Evolutionary conservation across 2,329 filamentous ascomycete species (phyloP).

Genomic region (Pseudogymnoascus sp.): DNA sequence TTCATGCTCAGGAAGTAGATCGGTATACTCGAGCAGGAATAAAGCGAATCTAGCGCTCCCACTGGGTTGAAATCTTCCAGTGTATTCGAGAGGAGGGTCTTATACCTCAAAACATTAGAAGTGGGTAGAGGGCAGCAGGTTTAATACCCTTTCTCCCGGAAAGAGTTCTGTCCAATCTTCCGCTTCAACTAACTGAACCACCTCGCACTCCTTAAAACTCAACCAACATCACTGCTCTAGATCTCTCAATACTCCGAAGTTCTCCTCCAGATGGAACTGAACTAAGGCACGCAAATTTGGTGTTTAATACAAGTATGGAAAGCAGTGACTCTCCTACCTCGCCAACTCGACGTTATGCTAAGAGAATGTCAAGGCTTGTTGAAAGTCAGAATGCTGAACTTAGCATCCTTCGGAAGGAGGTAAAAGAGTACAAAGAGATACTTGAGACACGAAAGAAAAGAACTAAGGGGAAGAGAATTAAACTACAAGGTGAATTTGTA

Average conservation of each 20-base stretch:
- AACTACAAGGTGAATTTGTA: background rate
- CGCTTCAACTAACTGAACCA: background rate
- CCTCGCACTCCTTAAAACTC: background rate
- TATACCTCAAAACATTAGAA: background rate
- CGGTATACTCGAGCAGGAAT: background rate
- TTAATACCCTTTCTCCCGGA: background rate
- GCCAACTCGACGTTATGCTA: background rate
- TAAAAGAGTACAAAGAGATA: conserved; percentile 7
- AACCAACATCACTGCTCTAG: background rate
- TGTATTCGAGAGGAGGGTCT: background rate
- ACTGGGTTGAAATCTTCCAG: background rate
- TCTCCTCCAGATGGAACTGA: background rate
- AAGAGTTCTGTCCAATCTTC: background rate
- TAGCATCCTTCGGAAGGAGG: background rate
- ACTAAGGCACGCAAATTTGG: background rate
- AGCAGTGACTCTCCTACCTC: background rate
- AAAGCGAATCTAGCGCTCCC: background rate
- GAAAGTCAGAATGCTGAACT: conserved; percentile 2
- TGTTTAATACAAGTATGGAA: background rate
- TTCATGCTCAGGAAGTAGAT: background rate
- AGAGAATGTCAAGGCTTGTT: background rate
- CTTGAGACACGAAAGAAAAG: background rate
- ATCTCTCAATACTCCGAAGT: background rate
- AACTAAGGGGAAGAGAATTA: conserved; percentile 10
- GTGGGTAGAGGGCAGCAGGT: background rate